Evolutionary conservation across 345 rosid species (phyloP), one percentile per base, ranked within the genome.

Genomic region (Linum trigynum): DNA sequence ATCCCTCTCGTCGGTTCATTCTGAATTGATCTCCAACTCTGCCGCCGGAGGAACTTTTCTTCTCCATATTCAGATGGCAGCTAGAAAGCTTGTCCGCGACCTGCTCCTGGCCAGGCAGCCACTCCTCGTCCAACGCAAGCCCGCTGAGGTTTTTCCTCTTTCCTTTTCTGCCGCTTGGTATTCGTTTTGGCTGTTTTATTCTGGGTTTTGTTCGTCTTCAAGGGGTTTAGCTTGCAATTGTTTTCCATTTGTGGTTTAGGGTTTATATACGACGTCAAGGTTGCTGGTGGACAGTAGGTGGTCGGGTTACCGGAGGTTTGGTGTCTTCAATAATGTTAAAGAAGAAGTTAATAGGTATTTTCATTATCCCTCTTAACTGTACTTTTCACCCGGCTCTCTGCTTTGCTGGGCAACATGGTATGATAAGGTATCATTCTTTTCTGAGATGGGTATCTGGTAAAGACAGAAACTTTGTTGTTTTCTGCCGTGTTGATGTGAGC

Each of bases 11-110:
- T 10, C 2, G 1, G 14, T 48, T 48, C 53, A 48, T 9, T 48
- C 11, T 48, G 14, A 48, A 9, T 6, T 1, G 14, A 5, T 48
- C 14, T 10, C 53, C 11, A 48, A 48, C 53, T 48, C 53, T 48
- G 53, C 14, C 53, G 53, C 53, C 53, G 53, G 53, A 48, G 14
- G 53, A 48, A 48, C 53, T 48, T 48, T 2, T 48, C 53, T 48
- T 15, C 53, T 0, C 11, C 11, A 48, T 9, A 3, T 48, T 48
- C 53, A 48, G 53, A 92, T 92, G 98, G 96, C 96, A 62, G 75
- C 84, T 77, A 81, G 89, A 59, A 87, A 87, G 86, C 71, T 92
- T 71, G 77, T 85, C 64, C 88, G 91, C 48, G 94, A 90, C 73
- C 72, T 85, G 61, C 50, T 88, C 39, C 76, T 86, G 10, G 72